Evolutionary conservation across 371 early-diverging fungal genomes (phyloP), one percentile per base, ranked within the genome.

Genomic region (Mucor circinelloides): DNA sequence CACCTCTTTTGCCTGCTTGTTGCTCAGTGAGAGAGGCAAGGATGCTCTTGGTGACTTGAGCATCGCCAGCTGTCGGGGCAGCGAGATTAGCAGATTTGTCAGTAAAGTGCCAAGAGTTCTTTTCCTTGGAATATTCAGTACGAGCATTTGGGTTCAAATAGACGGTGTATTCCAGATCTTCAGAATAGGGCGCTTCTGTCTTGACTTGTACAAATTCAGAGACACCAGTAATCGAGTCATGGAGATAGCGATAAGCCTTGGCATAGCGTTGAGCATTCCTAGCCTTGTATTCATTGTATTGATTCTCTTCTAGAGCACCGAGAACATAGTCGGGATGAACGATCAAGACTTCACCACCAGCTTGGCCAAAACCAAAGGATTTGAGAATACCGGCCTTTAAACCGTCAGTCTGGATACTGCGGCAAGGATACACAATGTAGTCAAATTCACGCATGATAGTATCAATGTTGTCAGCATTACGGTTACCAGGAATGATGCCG

Each of bases 341-440:
- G 55, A 97, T 80, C 28, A 97, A 84, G 17, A 94, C 83, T 76
- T 97, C 98, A 71, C 92, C 97, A 71, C 97, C 97, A 62, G 95
- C 97, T 78, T 97, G 98, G 59, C 98, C 97, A 80, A 97, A 97
- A 55, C 98, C 98, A 81, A 97, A 97, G 44, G 92, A 91, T 84
- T 97, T 97, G 72, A 97, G 87, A 54, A 97, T 69, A 73, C 90
- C 97, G 3, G 98, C 97, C 87, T 95, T 96, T 68, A 97, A 74
- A 52, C 97, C 97, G 68, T 94, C 92, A 13, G 97, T 97, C 68
- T 94, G 90, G 68, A 97, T 93, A 38, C 95, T 85, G 40, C 89
- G 91, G 30, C 92, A 93, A 15, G 95, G 95, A 78, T 94, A 97
- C 31, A 96, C 74, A 60, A 97, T 87, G 80, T 93, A 84, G 64